Percentiles rank a stretch among this genome's conserved stretches.
Conservation (phyloP, 2,329 filamentous ascomycete genomes). For the Alternaria rosae region DNA sequence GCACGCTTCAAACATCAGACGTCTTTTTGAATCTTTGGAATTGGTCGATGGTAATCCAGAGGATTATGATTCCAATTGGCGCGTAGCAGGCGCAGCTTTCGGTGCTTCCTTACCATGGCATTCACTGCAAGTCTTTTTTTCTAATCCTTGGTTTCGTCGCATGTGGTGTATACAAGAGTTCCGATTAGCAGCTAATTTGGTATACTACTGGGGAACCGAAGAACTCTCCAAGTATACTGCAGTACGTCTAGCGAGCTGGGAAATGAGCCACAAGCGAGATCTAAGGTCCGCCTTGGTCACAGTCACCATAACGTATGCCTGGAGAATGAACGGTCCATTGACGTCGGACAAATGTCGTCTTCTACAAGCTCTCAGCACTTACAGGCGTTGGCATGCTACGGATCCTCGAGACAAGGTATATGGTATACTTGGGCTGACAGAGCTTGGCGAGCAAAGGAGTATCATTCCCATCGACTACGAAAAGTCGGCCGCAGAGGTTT, state of each 20-base stretch:
- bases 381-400: not conserved
- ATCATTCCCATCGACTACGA: not conserved
- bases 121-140: not conserved
- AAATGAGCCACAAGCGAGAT: rapidly evolving
- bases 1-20: not conserved
- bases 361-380: not conserved
- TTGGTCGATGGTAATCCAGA: not conserved
- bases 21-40: not conserved
- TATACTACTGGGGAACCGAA: not conserved
- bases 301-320: not conserved
- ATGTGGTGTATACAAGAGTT: not conserved
- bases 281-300: rapidly evolving
- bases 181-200: not conserved
- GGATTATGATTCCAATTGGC: not conserved
- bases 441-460: not conserved
- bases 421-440: not conserved
- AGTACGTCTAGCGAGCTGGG: not conserved
- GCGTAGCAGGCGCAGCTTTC: not conserved
- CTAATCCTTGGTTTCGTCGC: not conserved
- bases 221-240: not conserved
- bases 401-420: not conserved
- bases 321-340: not conserved
- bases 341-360: not conserved
- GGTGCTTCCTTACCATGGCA: not conserved
- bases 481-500: not conserved